phyloP scores from a whole-genome alignment of 345 rosid genomes.

The Trapa incisa region DNA sequence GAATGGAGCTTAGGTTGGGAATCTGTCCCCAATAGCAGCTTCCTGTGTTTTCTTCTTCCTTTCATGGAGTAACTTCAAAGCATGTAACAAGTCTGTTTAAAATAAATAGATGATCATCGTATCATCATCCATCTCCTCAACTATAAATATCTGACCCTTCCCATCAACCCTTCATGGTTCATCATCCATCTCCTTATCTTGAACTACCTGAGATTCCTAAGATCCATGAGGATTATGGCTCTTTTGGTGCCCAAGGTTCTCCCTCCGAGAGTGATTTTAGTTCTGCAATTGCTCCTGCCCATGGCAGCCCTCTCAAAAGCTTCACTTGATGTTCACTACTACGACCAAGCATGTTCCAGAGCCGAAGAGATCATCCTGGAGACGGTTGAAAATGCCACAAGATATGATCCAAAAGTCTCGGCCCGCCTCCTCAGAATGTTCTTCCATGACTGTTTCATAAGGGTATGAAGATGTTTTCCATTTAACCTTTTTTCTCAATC shows the following conservation, averaged over 20 bases:
- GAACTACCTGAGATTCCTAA: not conserved
- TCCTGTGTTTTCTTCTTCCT: not conserved
- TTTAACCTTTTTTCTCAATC: not conserved
- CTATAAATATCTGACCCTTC: not conserved
- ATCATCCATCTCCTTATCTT: not conserved
- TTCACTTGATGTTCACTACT: slow-evolving; percentile 35
- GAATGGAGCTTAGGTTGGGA: slow-evolving; percentile 19
- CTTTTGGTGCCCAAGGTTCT: slow-evolving; percentile 10
- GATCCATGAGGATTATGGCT: slow-evolving; percentile 11
- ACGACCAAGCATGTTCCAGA: slow-evolving; percentile 56
- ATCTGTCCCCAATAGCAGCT: slow-evolving; percentile 15
- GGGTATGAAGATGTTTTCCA: slow-evolving; percentile 24
- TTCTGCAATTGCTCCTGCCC: slow-evolving; percentile 12
- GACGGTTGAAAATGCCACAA: slow-evolving; percentile 45
- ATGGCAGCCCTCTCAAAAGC: slow-evolving; percentile 23
- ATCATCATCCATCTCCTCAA: not conserved
- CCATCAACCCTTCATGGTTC: not conserved
- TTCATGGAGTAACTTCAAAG: slow-evolving; percentile 62
- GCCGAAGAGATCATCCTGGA: slow-evolving; percentile 53
- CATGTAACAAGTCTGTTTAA: slow-evolving; percentile 6
- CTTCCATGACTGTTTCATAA: slow-evolving; percentile 83
- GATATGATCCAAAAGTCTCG: slow-evolving; percentile 62
- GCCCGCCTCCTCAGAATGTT: slow-evolving; percentile 81
- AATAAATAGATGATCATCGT: not conserved
- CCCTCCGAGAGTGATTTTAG: not conserved